These are phyloP conservation scores for Podila clonocystis DNA, from an alignment of 192 early-diverging fungal species.

Conservation along the genomic window DNA sequence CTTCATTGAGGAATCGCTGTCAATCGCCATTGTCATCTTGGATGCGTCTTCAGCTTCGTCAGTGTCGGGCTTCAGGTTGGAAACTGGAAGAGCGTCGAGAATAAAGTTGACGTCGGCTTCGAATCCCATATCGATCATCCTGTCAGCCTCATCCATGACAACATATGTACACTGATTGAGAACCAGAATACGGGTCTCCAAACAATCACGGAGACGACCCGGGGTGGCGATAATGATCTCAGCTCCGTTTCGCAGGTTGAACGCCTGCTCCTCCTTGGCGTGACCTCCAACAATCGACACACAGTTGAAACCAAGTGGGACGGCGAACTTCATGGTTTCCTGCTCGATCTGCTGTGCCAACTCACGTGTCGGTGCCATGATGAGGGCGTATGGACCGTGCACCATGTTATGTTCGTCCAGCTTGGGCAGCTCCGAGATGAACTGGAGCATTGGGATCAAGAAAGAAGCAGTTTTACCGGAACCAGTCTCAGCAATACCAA, in stretches of 20 bases:
- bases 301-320: conserved; percentile 86
- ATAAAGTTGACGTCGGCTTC: conserved; percentile 97
- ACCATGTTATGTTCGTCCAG: conserved; percentile 81
- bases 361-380: conserved; percentile 97
- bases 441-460: conserved; percentile 94
- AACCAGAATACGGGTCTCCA: conserved; percentile 90
- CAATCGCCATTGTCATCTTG: conserved; percentile 50
- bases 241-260: conserved; percentile 89
- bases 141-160: conserved; percentile 99
- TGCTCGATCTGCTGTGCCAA: conserved; percentile 97
- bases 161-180: conserved; percentile 96
- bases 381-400: conserved; percentile 92
- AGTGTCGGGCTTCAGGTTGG: conserved; percentile 88
- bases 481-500: conserved; percentile 90
- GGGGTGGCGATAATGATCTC: conserved; percentile 99
- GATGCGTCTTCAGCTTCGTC: conserved; percentile 73
- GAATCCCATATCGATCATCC: conserved; percentile 95
- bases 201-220: conserved; percentile 91
- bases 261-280: conserved; percentile 87
- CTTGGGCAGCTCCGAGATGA: conserved; percentile 83
- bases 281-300: conserved; percentile 89
- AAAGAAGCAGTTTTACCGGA: conserved; percentile 97
- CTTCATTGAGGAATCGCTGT: conserved; percentile 46
- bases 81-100: conserved; percentile 91
- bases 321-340: conserved; percentile 91